Percentiles rank a stretch among this genome's conserved stretches.
These are phyloP conservation scores for Fusarium sp. DNA, from an alignment of 2,329 filamentous ascomycete species.

Conservation along the genomic window DNA sequence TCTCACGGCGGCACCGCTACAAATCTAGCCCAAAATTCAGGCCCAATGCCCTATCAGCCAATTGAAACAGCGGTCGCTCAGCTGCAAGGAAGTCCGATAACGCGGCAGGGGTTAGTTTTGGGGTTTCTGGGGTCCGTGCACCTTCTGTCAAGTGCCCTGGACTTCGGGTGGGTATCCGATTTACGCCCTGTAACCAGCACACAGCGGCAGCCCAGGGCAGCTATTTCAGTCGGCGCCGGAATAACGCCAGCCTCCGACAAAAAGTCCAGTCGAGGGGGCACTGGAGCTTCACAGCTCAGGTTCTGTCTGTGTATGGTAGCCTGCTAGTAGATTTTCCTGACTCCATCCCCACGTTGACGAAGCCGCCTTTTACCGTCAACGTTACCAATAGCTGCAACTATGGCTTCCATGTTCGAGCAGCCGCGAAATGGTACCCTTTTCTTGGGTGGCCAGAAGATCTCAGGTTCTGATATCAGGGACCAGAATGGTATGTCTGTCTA, in stretches of 20 bases:
- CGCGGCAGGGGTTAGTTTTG: slow-evolving; percentile 26
- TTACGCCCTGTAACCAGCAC: not conserved
- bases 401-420: slow-evolving; percentile 97
- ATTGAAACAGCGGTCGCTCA: slow-evolving; percentile 20
- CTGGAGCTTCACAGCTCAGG: slow-evolving; percentile 44
- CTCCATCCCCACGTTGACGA: slow-evolving; percentile 41
- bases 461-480: slow-evolving; percentile 93
- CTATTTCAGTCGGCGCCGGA: slow-evolving; percentile 34
- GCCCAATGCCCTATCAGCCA: slow-evolving; percentile 38
- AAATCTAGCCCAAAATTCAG: slow-evolving; percentile 38
- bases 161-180: slow-evolving; percentile 1
- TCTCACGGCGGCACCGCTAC: slow-evolving; percentile 31
- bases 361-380: slow-evolving; percentile 37
- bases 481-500: slow-evolving; percentile 76
- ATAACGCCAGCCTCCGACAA: slow-evolving; percentile 40
- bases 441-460: slow-evolving; percentile 96
- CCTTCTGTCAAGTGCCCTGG: slow-evolving; percentile 32
- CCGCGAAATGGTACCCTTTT: slow-evolving; percentile 95
- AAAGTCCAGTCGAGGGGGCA: slow-evolving; percentile 41
- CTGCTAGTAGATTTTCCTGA: slow-evolving; percentile 44
- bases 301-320: slow-evolving; percentile 36
- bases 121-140: slow-evolving; percentile 34
- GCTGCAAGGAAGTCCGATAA: slow-evolving; percentile 25
- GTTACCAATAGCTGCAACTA: slow-evolving; percentile 52
- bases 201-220: not conserved